Evolutionary conservation across 495 filamentous ascomycete species (phyloP).

Genomic region (Copromyces sp.): DNA sequence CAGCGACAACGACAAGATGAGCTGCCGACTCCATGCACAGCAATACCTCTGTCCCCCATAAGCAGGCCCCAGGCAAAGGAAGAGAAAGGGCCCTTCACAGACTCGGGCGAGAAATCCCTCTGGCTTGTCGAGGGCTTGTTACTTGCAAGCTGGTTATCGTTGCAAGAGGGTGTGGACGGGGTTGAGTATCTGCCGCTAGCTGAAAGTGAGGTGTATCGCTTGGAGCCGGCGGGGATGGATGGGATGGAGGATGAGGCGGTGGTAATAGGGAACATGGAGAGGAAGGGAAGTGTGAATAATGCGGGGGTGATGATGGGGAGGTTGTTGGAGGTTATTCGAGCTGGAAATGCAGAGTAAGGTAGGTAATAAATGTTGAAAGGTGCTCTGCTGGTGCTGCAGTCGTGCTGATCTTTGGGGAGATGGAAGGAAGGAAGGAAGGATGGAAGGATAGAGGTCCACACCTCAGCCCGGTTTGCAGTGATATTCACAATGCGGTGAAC

Average conservation of each 20-base stretch:
- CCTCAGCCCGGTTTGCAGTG: too few species aligned
- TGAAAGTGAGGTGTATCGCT: neutral
- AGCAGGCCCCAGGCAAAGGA: neutral
- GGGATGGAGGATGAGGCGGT: too few species aligned
- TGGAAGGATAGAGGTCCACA: too few species aligned
- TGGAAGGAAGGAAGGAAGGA: too few species aligned
- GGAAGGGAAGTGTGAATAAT: neutral
- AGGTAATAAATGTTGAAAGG: too few species aligned
- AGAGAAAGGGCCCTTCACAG: neutral
- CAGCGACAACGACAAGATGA: neutral
- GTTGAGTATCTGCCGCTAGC: slow-evolving; percentile 8
- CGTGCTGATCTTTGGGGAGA: too few species aligned
- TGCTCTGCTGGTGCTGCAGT: too few species aligned
- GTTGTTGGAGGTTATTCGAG: slow-evolving; percentile 8
- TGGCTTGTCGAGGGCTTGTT: slow-evolving; percentile 10
- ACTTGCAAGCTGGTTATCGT: slow-evolving; percentile 2
- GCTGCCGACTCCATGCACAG: neutral
- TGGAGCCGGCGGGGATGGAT: neutral
- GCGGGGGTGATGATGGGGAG: neutral
- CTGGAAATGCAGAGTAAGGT: too few species aligned
- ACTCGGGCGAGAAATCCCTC: slow-evolving; percentile 6
- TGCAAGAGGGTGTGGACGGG: slow-evolving; percentile 7
- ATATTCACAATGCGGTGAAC: too few species aligned
- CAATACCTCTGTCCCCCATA: neutral
- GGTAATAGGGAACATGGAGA: neutral